Evolutionary conservation across 2,329 filamentous ascomycete species (phyloP), one percentile per base, ranked within the genome.

Genomic region (Hawksworthiomyces lignivorus): DNA sequence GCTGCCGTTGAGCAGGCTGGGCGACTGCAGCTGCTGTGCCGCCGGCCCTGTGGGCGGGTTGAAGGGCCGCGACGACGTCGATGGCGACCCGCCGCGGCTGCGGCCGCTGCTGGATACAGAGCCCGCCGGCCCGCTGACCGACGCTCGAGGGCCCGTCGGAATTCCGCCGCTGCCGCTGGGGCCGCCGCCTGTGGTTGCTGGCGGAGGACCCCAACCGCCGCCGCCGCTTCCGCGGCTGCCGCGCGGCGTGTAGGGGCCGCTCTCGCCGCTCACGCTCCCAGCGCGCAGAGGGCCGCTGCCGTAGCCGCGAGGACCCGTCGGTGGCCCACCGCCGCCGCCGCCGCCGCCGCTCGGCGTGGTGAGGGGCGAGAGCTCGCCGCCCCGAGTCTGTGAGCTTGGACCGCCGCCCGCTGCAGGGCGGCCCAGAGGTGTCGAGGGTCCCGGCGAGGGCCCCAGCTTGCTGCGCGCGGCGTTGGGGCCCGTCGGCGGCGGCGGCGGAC

Each of bases 41-140:
- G 67, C 60, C 0, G 73, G 74, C 4, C 74, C 74, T 2, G 74
- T 77, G 4, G 73, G 74, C 3, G 73, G 73, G 49, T 77, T 77
- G 55, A 78, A 77, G 0, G 72, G 65, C 47, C 64, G 73, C 47
- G 53, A 60, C 44, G 54, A 51, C 21, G 56, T 42, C 19, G 55
- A 44, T 1, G 69, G 61, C 4, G 65, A 65, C 10, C 40, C 43
- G 12, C 36, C 41, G 15, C 24, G 15, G 24, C 35, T 24, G 14
- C 34, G 21, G 34, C 21, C 34, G 22, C 34, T 34, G 10, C 41
- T 30, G 7, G 20, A 5, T n/a, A 36, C 30, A 11, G 41, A 24
- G 3, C 28, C 36, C 8, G 65, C 54, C 17, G 62, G 43, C 55
- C 50, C 38, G 60, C 50, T 17, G 47, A 24, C 20, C 5, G 15